Base-by-base conservation (phyloP, 208 protist genomes). In the Crithidia fasciculata region DNA sequence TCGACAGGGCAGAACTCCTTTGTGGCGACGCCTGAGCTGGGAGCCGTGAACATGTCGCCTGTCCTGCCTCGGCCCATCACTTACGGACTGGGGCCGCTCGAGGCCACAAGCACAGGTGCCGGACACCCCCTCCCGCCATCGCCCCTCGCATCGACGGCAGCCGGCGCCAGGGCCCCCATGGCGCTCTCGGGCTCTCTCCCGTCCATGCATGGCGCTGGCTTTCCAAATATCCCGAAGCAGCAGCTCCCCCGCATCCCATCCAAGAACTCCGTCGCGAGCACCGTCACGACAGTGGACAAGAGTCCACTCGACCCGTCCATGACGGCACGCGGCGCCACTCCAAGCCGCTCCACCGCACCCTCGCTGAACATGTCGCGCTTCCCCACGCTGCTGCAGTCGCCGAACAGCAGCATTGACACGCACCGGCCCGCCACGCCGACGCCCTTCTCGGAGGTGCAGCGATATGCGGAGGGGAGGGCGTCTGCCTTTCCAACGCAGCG, bases 101-200 rank as follows among this genome's bases (percentile, higher is more conserved):
- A 49, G 4, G 15, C 10, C 40, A 39, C 37, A 4, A 52, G 16
- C 62, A 65, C 44, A 37, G n/a, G 37, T 5, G 43, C 61, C 2
- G 36, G 39, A 19, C 47, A 8, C 16, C 41, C 12, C 61, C 8
- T 0, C 49, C 62, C 3, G 5, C 49, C 62, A 3, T 19, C 49
- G 16, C 4, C 0, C 19, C 62, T 4, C 7, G 36, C 49, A 3
- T 43, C 49, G 37, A 37, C 12, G 10, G 7, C 37, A 3, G 49
- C 36, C 28, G 62, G 4, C 61, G 16, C 16, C 45, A 49, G 40
- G 40, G 50, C 37, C 18, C 15, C 49, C 28, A 44, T 18, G 49
- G 41, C 64, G 37, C 56, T 61, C 28, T 75, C 70, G 44, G 70
- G 40, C 61, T 69, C 61, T 40, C 61, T 68, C 41, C 18, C 60